Conservation (phyloP, 306 rosid genomes). For the Inga leiocalycina region DNA sequence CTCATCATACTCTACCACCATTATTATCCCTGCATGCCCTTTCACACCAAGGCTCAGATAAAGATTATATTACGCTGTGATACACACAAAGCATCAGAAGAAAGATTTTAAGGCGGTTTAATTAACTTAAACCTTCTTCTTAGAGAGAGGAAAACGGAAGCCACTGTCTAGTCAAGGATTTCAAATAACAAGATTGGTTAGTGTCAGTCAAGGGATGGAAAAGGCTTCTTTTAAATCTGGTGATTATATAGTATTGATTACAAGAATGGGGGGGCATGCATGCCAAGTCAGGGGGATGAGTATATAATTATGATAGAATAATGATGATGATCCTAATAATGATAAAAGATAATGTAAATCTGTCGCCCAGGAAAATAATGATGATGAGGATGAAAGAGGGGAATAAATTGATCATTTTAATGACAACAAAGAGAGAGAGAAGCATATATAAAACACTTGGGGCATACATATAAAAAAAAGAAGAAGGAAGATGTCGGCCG, state of each 20-base stretch:
- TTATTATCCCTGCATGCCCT: neutral
- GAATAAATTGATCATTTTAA: conserved; percentile 32
- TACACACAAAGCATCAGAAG: neutral
- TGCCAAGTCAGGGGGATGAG: conserved; percentile 33
- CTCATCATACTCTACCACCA: neutral
- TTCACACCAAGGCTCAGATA: neutral
- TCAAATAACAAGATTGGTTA: neutral
- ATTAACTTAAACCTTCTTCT: neutral
- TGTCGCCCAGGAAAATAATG: conserved; percentile 18
- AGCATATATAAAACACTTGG: conserved; percentile 8
- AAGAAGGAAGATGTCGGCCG: conserved; percentile 28
- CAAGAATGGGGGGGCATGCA: conserved; percentile 20
- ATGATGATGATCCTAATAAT: conserved; percentile 29
- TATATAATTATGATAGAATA: conserved; percentile 18
- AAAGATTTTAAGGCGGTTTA: neutral
- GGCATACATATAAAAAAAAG: neutral
- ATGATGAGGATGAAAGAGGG: conserved; percentile 33
- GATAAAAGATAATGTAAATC: conserved; percentile 21
- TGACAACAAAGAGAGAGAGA: neutral
- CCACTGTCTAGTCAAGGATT: neutral
- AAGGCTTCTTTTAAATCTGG: neutral
- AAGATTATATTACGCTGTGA: neutral
- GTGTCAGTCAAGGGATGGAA: neutral
- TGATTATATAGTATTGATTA: neutral
- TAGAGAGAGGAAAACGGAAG: neutral